Evolutionary conservation across 2,329 filamentous ascomycete genomes (phyloP).

Genomic region (Polychaeton citri): DNA sequence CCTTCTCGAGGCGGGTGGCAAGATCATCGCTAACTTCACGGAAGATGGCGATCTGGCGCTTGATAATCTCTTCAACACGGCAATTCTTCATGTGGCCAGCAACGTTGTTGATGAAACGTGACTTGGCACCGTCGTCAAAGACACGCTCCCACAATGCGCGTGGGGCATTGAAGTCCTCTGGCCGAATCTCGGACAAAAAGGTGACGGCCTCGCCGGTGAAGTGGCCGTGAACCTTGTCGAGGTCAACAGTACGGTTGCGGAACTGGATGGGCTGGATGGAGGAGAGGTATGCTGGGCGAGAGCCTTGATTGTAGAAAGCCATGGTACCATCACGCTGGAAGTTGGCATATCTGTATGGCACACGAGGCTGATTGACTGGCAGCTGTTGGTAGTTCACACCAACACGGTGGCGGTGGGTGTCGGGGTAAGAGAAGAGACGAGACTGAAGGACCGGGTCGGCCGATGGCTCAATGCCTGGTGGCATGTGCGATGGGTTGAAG

Average conservation of each 20-base stretch:
- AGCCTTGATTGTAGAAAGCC: slow-evolving; percentile 53
- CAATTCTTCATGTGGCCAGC: slow-evolving; percentile 49
- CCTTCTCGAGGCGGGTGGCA: slow-evolving; percentile 46
- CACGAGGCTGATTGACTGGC: slow-evolving; percentile 39
- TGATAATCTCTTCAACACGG: slow-evolving; percentile 45
- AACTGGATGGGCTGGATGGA: slow-evolving; percentile 40
- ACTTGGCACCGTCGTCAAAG: slow-evolving; percentile 43
- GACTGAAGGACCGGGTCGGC: slow-evolving; percentile 58
- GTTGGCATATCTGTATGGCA: slow-evolving; percentile 46
- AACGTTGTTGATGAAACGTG: slow-evolving; percentile 47
- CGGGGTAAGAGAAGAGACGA: slow-evolving; percentile 58
- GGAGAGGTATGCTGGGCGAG: slow-evolving; percentile 43
- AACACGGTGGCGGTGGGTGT: slow-evolving; percentile 47
- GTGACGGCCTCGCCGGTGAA: slow-evolving; percentile 36
- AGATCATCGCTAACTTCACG: slow-evolving; percentile 48
- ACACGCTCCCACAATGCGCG: slow-evolving; percentile 48
- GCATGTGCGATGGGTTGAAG: slow-evolving; percentile 54
- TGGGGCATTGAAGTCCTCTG: slow-evolving; percentile 43
- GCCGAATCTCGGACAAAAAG: slow-evolving; percentile 39
- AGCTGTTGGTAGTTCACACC: slow-evolving; percentile 48
- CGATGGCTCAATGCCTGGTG: slow-evolving; percentile 55
- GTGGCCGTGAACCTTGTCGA: slow-evolving; percentile 37
- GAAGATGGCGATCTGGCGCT: slow-evolving; percentile 53
- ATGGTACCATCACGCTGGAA: slow-evolving; percentile 63
- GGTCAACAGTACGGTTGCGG: slow-evolving; percentile 31